phyloP scores from a whole-genome alignment of 306 rosid species.

The Datisca glomerata region DNA sequence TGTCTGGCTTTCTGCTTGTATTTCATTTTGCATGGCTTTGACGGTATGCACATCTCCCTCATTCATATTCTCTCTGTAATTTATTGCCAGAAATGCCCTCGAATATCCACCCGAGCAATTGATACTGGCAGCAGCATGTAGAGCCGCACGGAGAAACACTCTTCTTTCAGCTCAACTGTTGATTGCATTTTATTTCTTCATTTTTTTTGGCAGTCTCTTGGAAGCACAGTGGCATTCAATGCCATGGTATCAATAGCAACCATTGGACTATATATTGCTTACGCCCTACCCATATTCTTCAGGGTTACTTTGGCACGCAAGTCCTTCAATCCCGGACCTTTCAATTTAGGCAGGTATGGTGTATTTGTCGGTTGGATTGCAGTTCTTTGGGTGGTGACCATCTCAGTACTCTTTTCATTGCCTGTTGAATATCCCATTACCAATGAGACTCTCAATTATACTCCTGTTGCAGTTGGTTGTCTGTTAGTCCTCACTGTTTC shows the following conservation, averaged over 20 bases:
- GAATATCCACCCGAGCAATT: background rate
- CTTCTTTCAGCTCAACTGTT: conserved; percentile 5
- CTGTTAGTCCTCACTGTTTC: conserved; percentile 48
- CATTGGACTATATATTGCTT: conserved; percentile 83
- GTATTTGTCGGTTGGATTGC: conserved; percentile 64
- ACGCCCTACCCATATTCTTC: conserved; percentile 83
- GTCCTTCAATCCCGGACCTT: conserved; percentile 59
- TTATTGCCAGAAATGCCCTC: background rate
- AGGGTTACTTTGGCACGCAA: conserved; percentile 77
- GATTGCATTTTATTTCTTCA: conserved; percentile 14
- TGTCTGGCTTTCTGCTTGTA: conserved; percentile 73
- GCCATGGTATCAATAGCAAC: conserved; percentile 97
- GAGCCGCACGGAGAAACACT: too few relatives aligned
- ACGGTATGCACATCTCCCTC: conserved; percentile 34
- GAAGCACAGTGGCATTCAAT: conserved; percentile 83
- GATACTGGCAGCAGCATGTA: background rate
- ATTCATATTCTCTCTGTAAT: background rate
- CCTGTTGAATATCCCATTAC: conserved; percentile 82
- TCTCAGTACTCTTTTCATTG: conserved; percentile 73
- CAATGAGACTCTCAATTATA: conserved; percentile 61
- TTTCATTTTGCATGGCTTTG: conserved; percentile 86
- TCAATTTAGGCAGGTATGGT: conserved; percentile 68
- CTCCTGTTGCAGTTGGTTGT: conserved; percentile 87
- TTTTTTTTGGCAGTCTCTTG: conserved; percentile 67
- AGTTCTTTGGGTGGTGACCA: conserved; percentile 74